A percentile compares a stretch with the other conserved stretches of the same genome.
Conservation (phyloP, 129 eudicot species). For the Centella asiatica region DNA sequence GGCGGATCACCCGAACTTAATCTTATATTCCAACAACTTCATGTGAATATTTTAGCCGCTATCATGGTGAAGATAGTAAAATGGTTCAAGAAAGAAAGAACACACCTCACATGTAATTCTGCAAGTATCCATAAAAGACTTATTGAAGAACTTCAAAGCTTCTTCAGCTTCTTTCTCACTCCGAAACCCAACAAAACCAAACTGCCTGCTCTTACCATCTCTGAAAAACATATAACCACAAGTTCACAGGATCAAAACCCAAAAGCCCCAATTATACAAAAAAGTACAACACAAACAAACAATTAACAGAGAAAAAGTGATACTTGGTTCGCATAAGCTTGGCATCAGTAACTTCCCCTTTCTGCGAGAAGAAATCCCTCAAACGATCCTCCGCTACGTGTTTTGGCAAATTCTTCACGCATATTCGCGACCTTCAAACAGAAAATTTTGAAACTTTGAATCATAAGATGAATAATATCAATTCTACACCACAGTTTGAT, state of each 20-base stretch:
- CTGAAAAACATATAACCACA: conserved; percentile 34
- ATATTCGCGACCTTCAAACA: conserved; percentile 72
- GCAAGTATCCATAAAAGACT: conserved; percentile 69
- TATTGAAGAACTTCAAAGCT: conserved; percentile 73
- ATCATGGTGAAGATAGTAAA: background rate
- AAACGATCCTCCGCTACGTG: conserved; percentile 67
- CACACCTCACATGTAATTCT: conserved; percentile 82
- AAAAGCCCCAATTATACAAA: background rate
- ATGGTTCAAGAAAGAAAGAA: background rate
- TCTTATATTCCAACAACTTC: no score
- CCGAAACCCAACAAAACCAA: conserved; percentile 91
- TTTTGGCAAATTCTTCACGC: conserved; percentile 78
- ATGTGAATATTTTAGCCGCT: background rate
- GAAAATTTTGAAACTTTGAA: background rate
- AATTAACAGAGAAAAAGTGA: background rate
- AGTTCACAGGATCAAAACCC: background rate
- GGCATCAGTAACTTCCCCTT: conserved; percentile 95
- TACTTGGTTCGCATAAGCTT: conserved; percentile 86
- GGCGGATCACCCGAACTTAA: no score
- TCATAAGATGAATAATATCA: background rate
- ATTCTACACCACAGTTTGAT: background rate
- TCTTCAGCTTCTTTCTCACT: conserved; percentile 77
- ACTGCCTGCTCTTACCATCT: conserved; percentile 96
- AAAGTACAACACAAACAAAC: background rate
- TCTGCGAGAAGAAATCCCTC: conserved; percentile 70